phyloP scores from a whole-genome alignment of 2,329 filamentous ascomycete genomes.

The Pseudopyricularia javanii region DNA sequence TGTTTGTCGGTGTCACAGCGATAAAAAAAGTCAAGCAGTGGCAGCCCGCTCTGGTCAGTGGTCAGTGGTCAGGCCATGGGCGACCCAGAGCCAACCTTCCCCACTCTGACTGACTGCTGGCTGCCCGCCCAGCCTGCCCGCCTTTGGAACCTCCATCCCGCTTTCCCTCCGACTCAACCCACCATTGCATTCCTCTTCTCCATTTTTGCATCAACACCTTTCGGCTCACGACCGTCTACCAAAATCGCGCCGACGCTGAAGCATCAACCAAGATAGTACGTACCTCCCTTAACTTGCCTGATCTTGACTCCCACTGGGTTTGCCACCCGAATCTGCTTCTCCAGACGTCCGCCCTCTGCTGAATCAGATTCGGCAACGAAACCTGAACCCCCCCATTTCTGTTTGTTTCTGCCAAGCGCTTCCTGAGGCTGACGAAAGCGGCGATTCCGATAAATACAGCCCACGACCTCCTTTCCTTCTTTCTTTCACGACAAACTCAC shows the following conservation, averaged over 20 bases:
- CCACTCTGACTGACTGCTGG: background rate
- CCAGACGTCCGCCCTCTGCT: background rate
- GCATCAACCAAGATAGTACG: background rate
- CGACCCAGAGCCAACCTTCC: background rate
- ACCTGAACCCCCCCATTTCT: slow-evolving; percentile 5
- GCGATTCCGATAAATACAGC: slow-evolving; percentile 3
- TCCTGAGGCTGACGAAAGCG: background rate
- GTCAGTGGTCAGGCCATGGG: too few species aligned
- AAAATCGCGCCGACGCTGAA: background rate
- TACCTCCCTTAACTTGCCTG: too few species aligned
- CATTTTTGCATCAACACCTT: background rate
- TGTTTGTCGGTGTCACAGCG: background rate
- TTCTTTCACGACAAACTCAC: slow-evolving; percentile 3
- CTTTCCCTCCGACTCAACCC: background rate
- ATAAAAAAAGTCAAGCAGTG: too few species aligned
- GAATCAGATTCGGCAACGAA: background rate
- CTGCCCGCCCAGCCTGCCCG: background rate
- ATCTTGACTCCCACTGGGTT: too few species aligned
- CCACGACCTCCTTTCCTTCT: background rate
- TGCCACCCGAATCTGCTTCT: background rate
- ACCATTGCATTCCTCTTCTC: background rate
- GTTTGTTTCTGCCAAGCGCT: slow-evolving; percentile 3
- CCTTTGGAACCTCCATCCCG: background rate
- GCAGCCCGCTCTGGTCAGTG: too few species aligned
- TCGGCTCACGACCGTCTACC: background rate